Base-by-base conservation (phyloP, 305 asterid species). In the Fraxinus sp. region DNA sequence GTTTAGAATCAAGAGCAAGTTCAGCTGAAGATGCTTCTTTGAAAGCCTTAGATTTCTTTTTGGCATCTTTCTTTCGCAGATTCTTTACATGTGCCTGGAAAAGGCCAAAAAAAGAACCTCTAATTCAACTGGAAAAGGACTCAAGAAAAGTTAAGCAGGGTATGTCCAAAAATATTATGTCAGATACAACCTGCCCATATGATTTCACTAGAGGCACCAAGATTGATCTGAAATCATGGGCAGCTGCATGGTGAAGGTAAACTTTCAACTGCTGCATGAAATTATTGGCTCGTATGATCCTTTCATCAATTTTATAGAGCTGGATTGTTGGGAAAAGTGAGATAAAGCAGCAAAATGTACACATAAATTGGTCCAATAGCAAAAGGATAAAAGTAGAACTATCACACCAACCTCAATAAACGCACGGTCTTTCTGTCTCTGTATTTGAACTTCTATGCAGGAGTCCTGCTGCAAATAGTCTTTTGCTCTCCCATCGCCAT, bases 1-100 rank as follows among this genome's bases (percentile, higher is more conserved):
- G 93, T 82, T 88, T 91, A 49, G 88, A 82, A 89, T 93, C 97
- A 86, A 79, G 88, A 70, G 91, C 95, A 83, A 95, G 97, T 89
- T 95, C 99, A 2, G 98, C 99, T 88, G 94, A 86, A 87, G 94
- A 91, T 75, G 95, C 97, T 90, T 94, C 62, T 52, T n/a, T 52
- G 62, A 7, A 22, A 16, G 62, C 62, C 62, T 52, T 52, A 52
- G 22, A 52, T 52, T 52, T 52, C 22, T 52, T 52, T 52, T 52
- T 52, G 62, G 24, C 62, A 49, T 49, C 18, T 52, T 16, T 52
- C 62, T 52, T 52, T 52, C 62, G 62, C 62, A 52, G 62, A 52
- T 52, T 52, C 7, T 16, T 52, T 52, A 52, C 22, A 16, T 16
- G 22, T 16, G 62, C 62, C 62, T 52, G 62, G 62, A 52, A 52